A percentile compares a stretch with the other conserved stretches of the same genome.
phyloP scores from a whole-genome alignment of 2,329 filamentous ascomycete genomes.

The Coniochaeta sp. region DNA sequence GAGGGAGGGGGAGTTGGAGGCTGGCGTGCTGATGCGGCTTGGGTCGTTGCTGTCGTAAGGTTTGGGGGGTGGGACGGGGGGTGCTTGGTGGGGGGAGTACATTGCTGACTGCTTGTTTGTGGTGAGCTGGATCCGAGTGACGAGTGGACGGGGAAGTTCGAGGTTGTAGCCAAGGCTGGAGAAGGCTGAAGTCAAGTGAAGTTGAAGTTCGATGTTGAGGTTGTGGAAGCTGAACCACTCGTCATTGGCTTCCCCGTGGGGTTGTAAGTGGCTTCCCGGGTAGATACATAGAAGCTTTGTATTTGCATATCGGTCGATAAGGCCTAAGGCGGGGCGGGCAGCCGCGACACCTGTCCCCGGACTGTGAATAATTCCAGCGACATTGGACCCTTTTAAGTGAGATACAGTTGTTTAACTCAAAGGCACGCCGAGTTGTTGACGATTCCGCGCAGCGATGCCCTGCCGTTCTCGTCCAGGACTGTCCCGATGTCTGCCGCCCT shows the following conservation, averaged over 20 bases:
- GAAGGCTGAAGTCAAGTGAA: too few species aligned
- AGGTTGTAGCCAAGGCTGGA: too few species aligned
- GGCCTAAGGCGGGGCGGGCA: not conserved
- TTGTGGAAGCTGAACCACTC: not conserved
- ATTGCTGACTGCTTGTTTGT: slow-evolving; percentile 16
- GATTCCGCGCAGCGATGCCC: not conserved
- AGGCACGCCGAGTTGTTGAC: not conserved
- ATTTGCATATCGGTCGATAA: not conserved
- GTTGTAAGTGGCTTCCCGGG: not conserved
- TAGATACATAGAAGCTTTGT: not conserved
- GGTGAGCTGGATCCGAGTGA: too few species aligned
- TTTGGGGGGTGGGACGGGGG: slow-evolving; percentile 67
- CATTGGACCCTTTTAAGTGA: not conserved
- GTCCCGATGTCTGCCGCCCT: slow-evolving; percentile 2
- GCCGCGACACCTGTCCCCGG: not conserved
- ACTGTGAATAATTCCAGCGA: not conserved
- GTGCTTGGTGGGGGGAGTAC: slow-evolving; percentile 38
- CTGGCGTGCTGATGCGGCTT: slow-evolving; percentile 60
- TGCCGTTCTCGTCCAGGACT: not conserved
- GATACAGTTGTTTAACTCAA: not conserved
- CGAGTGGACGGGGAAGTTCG: too few species aligned
- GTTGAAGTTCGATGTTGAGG: too few species aligned
- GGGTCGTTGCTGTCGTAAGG: slow-evolving; percentile 57
- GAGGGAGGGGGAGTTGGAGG: slow-evolving; percentile 34
- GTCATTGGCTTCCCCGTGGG: not conserved